phyloP scores from a whole-genome alignment of 768 basidiomycete genomes.

The Russula compacta region DNA sequence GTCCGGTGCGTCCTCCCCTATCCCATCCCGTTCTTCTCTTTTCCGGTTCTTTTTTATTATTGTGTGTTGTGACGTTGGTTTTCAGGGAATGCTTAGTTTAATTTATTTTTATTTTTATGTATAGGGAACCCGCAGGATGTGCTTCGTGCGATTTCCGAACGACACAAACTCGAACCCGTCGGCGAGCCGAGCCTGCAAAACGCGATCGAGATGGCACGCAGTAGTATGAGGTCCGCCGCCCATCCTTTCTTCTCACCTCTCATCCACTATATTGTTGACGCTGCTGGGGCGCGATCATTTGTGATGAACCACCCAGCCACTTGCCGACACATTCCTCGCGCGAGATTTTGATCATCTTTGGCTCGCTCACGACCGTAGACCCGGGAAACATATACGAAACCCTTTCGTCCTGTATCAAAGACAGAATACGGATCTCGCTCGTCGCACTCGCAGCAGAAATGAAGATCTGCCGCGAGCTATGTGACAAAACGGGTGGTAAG shows the following conservation, averaged over 20 bases:
- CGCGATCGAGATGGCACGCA: constrained; percentile 92
- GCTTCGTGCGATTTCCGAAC: constrained; percentile 73
- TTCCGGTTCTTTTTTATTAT: too few species aligned
- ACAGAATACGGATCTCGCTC: constrained; percentile 83
- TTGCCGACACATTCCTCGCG: constrained; percentile 96
- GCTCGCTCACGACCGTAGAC: constrained; percentile 93
- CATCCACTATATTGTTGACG: background rate
- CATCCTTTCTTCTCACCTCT: background rate
- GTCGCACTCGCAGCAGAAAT: constrained; percentile 96
- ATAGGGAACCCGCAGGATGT: constrained; percentile 95
- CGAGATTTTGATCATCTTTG: constrained; percentile 89
- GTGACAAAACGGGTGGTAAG: constrained; percentile 83
- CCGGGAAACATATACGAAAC: constrained; percentile 96
- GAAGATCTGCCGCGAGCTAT: constrained; percentile 91
- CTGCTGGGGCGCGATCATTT: background rate
- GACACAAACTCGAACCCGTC: constrained; percentile 78
- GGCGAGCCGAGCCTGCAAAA: constrained; percentile 97
- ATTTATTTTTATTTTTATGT: background rate
- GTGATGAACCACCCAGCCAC: constrained; percentile 45
- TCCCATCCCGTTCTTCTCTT: background rate
- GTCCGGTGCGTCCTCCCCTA: constrained; percentile 55
- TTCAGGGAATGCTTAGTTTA: background rate
- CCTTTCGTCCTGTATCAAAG: constrained; percentile 71
- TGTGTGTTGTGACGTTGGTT: background rate
- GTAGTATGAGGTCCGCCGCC: constrained; percentile 70